Evolutionary conservation across 768 basidiomycete species (phyloP), one percentile per base, ranked within the genome.

Genomic region (Rhodotorula toruloides): DNA sequence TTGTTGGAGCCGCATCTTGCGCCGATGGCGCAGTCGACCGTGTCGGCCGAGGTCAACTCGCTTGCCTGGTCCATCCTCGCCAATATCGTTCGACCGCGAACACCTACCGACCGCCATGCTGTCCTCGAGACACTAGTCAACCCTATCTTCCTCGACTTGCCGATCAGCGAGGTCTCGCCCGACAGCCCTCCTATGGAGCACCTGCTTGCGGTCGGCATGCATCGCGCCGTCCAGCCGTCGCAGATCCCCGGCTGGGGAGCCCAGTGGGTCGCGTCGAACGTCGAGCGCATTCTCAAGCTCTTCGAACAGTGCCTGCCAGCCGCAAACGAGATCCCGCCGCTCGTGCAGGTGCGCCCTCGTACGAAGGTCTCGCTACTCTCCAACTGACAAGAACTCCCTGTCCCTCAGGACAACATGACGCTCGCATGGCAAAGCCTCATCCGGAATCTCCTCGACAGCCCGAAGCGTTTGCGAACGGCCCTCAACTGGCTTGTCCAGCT

Each of bases 91-190:
- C 57, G 62, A 0, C 61, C 65, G 1, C 65, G 54, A 2, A 42
- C 61, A 1, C 34, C n/a, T 0, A 12, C 14, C 32, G 55, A 54
- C 37, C n/a, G 10, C 14, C 13, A 27, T 4, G 65, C 70, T 5
- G 29, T 14, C 5, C 58, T 71, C 49, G 65, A 71, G 16, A 43
- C 46, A 32, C 62, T 71, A 54, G 46, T 71, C 65, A 71, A 71
- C 55, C 44, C 65, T 17, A 32, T 50, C 25, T 42, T 70, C 32
- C 58, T 70, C 37, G 57, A 70, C 37, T n/a, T n/a, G n/a, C n/a
- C n/a, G n/a, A n/a, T n/a, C n/a, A n/a, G n/a, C n/a, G n/a, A n/a
- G n/a, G 65, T 58, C 8, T 19, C 25, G 14, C 27, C 55, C n/a
- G 39, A 13, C 6, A 14, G 8, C n/a, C 16, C 39, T 16, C 27